Conservation (phyloP, 2,329 filamentous ascomycete genomes). For the Colletotrichum australisinense region DNA sequence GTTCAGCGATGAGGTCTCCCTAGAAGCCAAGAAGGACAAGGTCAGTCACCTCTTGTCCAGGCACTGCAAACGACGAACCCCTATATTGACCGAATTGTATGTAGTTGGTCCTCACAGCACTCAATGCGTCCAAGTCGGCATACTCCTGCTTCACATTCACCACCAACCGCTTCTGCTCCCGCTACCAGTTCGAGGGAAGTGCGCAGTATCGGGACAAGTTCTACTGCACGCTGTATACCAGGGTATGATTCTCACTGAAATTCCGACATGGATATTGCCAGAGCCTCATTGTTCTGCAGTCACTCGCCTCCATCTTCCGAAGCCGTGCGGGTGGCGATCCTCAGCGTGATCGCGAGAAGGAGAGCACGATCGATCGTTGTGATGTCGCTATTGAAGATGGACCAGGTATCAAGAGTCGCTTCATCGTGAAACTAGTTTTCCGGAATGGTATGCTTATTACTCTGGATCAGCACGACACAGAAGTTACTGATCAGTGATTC, state of each 20-base stretch:
- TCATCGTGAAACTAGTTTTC: conserved; percentile 79
- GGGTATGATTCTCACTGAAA: conserved; percentile 55
- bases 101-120: conserved; percentile 77
- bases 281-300: conserved; percentile 49
- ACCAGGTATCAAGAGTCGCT: conserved; percentile 76
- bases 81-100: background rate
- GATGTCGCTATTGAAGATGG: conserved; percentile 81
- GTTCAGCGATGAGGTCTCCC: conserved; percentile 82
- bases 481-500: conserved; percentile 3
- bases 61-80: background rate
- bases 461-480: background rate
- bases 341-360: conserved; percentile 68
- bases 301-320: conserved; percentile 80
- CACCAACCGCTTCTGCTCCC: conserved; percentile 76
- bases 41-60: conserved; percentile 49
- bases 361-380: conserved; percentile 78
- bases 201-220: conserved; percentile 69
- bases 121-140: conserved; percentile 85
- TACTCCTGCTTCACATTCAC: conserved; percentile 80
- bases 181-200: conserved; percentile 73
- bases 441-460: conserved; percentile 67
- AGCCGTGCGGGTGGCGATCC: conserved; percentile 70
- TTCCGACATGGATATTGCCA: background rate
- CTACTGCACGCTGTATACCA: conserved; percentile 80
- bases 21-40: conserved; percentile 77